Evolutionary conservation across 176 grass and related monocot species (phyloP), one percentile per base, ranked within the genome.

Genomic region (Zoysia japonica): DNA sequence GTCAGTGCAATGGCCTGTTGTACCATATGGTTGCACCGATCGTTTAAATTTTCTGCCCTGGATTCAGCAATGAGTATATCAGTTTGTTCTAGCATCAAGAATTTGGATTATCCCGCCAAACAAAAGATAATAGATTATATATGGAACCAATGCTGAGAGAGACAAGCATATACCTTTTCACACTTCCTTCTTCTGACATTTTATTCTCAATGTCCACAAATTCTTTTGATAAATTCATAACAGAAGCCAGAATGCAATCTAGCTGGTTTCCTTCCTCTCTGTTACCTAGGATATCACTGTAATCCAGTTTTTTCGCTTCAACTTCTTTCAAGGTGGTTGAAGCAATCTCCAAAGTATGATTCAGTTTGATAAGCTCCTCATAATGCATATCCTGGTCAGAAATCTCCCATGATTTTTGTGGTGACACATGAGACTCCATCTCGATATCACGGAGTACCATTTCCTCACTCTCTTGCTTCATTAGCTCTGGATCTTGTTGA

Each of bases 151-250:
- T 62, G 28, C 28, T 28, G 53, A 56, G 54, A 57, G 54, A 73
- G 28, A 61, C 72, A 59, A 43, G 65, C 5, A 49, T 57, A 46
- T 63, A 99, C 96, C 77, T 93, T 64, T 89, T 84, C 70, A 89
- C 72, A 40, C 73, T 85, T 61, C 75, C 86, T 74, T 88, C 82
- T 64, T 82, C 90, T 5, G 53, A 83, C 47, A 93, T 86, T 87
- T 67, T 85, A 48, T 76, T 69, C 84, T 91, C 90, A 63, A 90
- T 86, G 53, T 88, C 75, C n/a, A 67, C 73, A 84, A 87, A 84
- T 75, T 83, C 83, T 88, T 99, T 84, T 49, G 90, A 91, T 46
- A 93, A 82, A 82, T 93, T 84, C 78, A 81, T 88, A 47, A 95
- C 84, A 76, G 88, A 87, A 64, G 72, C 71, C 72, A 83, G 47